These are phyloP conservation scores for Talaromyces islandicus DNA, from an alignment of 2,329 filamentous ascomycete genomes.

Conservation along the genomic window DNA sequence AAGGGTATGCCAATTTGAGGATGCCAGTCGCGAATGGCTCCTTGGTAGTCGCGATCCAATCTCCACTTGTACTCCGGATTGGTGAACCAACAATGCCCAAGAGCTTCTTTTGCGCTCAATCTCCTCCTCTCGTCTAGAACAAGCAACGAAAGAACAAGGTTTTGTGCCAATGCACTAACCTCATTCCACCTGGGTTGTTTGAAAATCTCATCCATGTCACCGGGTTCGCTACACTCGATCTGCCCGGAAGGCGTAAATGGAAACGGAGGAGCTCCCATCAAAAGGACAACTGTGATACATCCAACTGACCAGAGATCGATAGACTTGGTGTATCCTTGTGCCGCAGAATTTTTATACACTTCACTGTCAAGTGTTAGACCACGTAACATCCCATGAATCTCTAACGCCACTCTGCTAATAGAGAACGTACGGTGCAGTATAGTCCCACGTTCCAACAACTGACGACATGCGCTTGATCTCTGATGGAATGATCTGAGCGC, in stretches of 20 bases:
- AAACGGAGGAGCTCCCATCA: conserved; percentile 48
- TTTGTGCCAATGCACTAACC: conserved; percentile 41
- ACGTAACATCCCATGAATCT: neutral
- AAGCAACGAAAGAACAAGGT: conserved; percentile 50
- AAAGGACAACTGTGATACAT: conserved; percentile 45
- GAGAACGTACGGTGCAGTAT: conserved; percentile 51
- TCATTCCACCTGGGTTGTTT: conserved; percentile 36
- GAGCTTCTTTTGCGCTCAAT: conserved; percentile 48
- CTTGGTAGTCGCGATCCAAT: conserved; percentile 45
- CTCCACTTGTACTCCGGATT: conserved; percentile 39
- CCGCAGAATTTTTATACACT: conserved; percentile 13
- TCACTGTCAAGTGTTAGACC: conserved; percentile 18
- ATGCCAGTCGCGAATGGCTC: conserved; percentile 45
- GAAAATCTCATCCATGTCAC: conserved; percentile 42
- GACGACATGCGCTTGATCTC: conserved; percentile 46
- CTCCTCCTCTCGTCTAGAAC: conserved; percentile 44
- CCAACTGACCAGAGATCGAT: conserved; percentile 61
- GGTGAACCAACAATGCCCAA: conserved; percentile 53
- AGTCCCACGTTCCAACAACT: conserved; percentile 51
- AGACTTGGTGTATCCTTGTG: conserved; percentile 47
- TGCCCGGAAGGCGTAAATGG: conserved; percentile 22
- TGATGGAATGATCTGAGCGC: conserved; percentile 36
- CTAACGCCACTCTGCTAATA: too few species aligned
- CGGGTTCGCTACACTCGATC: conserved; percentile 22
- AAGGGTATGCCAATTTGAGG: conserved; percentile 21